These are phyloP conservation scores for Fusarium azukiicola DNA, from an alignment of 2,329 filamentous ascomycete genomes.

Conservation along the genomic window DNA sequence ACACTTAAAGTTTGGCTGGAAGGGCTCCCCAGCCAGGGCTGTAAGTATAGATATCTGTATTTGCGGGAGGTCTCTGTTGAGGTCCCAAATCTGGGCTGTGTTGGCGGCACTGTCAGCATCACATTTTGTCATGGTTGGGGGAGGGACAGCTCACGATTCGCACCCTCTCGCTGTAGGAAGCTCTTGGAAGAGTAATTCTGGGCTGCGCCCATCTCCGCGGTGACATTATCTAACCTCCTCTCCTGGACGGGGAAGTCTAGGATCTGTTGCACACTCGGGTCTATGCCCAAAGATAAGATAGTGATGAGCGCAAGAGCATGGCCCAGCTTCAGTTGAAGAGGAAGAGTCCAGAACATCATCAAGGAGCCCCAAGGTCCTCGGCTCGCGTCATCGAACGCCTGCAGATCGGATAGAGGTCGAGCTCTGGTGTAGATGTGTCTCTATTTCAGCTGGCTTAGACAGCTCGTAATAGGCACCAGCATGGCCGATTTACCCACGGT, in stretches of 20 bases:
- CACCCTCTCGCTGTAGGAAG: neutral
- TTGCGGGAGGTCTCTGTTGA: neutral
- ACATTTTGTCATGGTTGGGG: neutral
- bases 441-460: slow-evolving; percentile 4
- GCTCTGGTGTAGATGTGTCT: neutral
- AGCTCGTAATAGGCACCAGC: neutral
- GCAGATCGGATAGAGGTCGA: neutral
- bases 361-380: neutral
- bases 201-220: neutral
- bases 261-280: neutral
- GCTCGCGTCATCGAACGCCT: neutral
- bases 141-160: neutral
- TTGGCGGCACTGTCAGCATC: neutral
- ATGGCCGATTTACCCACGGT: neutral
- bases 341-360: neutral
- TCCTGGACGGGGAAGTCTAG: neutral
- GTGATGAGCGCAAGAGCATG: neutral
- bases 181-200: slow-evolving; percentile 3
- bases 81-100: neutral
- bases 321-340: neutral
- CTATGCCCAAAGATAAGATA: neutral
- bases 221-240: neutral
- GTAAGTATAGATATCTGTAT: slow-evolving; percentile 4
- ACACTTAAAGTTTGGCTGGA: neutral
- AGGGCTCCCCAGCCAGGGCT: neutral